phyloP scores from a whole-genome alignment of 257 asterid genomes.

The Nicotiana attenuata region DNA sequence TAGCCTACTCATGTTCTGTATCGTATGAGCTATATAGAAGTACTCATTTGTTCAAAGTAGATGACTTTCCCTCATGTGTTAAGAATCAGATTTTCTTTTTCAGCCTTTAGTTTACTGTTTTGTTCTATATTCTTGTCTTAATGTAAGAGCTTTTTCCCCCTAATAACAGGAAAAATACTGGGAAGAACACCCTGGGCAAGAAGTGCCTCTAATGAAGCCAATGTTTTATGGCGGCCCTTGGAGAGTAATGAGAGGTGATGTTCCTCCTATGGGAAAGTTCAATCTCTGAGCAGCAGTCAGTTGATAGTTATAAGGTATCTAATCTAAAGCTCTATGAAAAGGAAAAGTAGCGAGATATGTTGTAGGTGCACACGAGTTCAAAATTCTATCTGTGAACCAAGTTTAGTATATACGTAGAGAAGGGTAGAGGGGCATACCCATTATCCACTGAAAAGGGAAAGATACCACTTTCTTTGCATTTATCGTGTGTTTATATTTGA shows the following conservation, averaged over 20 bases:
- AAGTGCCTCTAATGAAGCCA: constrained; percentile 85
- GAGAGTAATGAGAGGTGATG: constrained; percentile 83
- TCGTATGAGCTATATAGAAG: background rate
- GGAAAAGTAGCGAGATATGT: background rate
- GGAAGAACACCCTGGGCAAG: constrained; percentile 90
- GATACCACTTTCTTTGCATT: background rate
- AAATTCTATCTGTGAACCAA: background rate
- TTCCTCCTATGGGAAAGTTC: constrained; percentile 34
- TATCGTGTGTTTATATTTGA: background rate
- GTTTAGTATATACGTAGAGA: background rate
- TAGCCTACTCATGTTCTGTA: no score
- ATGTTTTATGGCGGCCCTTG: constrained; percentile 86
- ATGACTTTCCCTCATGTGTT: background rate
- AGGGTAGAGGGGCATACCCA: background rate
- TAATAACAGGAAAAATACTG: constrained; percentile 74
- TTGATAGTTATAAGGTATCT: background rate
- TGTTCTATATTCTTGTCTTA: background rate
- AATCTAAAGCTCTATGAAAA: background rate
- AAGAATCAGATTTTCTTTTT: background rate
- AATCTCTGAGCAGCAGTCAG: background rate
- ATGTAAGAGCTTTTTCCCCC: background rate
- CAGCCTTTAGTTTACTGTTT: background rate
- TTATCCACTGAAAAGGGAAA: background rate
- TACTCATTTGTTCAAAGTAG: background rate
- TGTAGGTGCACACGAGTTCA: background rate